These are phyloP conservation scores for Diplodia corticola DNA, from an alignment of 2,329 filamentous ascomycete species.

Conservation along the genomic window DNA sequence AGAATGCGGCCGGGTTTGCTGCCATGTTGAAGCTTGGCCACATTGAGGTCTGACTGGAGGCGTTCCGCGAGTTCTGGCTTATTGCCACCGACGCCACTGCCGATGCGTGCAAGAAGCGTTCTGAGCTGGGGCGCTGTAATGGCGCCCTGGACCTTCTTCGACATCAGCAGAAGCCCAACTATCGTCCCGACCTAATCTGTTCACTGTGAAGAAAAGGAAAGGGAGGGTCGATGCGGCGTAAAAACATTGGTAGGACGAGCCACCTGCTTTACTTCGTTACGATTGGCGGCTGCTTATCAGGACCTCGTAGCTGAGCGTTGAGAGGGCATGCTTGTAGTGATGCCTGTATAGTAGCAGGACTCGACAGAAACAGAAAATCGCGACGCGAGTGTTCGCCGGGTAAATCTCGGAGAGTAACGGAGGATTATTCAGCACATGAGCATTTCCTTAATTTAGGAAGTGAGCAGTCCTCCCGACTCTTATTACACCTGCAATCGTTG, in stretches of 20 bases:
- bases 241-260: background rate
- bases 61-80: conserved; percentile 58
- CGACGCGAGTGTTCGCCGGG: background rate
- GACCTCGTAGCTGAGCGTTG: background rate
- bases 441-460: background rate
- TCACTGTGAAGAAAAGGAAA: background rate
- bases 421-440: background rate
- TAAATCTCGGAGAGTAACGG: background rate
- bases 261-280: background rate
- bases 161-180: background rate
- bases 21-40: conserved; percentile 7
- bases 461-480: background rate
- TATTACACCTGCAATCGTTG: background rate
- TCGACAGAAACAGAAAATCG: background rate
- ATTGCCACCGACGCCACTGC: conserved; percentile 59
- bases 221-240: background rate
- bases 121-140: conserved; percentile 59
- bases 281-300: background rate
- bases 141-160: conserved; percentile 19
- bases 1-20: conserved; percentile 54
- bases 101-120: conserved; percentile 61
- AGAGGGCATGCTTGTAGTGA: background rate
- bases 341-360: background rate
- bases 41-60: conserved; percentile 45
- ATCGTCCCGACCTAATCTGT: background rate